Percentiles rank a stretch among this genome's conserved stretches.
Evolutionary conservation across 2,329 filamentous ascomycete genomes (phyloP).

Genomic region (Aspergillus felis): DNA sequence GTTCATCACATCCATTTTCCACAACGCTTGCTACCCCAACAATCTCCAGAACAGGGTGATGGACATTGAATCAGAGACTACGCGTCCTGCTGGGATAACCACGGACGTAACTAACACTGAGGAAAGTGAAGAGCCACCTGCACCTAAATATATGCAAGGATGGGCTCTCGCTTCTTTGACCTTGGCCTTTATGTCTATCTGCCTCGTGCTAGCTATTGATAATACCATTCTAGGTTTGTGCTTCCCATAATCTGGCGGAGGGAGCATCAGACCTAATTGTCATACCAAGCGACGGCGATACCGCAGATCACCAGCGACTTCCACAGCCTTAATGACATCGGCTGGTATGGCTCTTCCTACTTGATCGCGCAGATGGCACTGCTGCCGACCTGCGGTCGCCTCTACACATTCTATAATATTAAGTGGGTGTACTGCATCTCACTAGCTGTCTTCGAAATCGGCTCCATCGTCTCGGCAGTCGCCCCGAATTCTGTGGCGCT

Average conservation of each 20-base stretch:
- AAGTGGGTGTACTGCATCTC: slow-evolving; percentile 33
- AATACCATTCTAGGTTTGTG: slow-evolving; percentile 2
- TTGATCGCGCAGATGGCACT: slow-evolving; percentile 35
- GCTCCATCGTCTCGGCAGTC: slow-evolving; percentile 27
- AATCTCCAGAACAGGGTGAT: no score
- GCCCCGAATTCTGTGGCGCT: slow-evolving; percentile 27
- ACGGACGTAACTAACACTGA: no score
- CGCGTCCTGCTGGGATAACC: no score
- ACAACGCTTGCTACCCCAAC: no score
- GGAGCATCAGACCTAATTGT: no score
- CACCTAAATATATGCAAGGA: neutral
- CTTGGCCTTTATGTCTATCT: no score
- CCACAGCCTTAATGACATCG: slow-evolving; percentile 39
- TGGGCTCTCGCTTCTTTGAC: neutral
- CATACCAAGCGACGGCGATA: slow-evolving; percentile 31
- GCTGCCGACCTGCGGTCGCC: slow-evolving; percentile 32
- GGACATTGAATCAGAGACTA: no score
- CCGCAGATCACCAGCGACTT: slow-evolving; percentile 42
- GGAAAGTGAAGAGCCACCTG: no score
- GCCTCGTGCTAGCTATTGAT: neutral
- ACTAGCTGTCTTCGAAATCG: slow-evolving; percentile 34
- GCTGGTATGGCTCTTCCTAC: slow-evolving; percentile 42
- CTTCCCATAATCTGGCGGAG: neutral
- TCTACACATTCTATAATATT: slow-evolving; percentile 32
- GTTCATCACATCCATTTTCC: no score